Base-by-base conservation (phyloP, 331 rosid genomes). In the Pyracantha coccinea region DNA sequence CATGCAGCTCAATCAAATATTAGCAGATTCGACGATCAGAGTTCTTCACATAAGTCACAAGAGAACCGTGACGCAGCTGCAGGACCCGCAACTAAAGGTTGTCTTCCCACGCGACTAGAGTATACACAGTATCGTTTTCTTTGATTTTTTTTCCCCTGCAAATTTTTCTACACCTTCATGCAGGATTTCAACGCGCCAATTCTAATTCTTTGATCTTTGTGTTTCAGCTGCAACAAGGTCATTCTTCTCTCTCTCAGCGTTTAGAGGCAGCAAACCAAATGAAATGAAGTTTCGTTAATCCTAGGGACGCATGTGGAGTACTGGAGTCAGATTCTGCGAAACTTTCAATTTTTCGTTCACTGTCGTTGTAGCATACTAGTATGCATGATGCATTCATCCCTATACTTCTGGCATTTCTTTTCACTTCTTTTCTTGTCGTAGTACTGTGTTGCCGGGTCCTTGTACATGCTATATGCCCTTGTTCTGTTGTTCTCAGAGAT, bases 161-260 rank as follows among this genome's bases (percentile, higher is more conserved):
- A 50, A 50, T 9, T 38, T 38, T 38, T 38, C 44, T 38, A 38
- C 44, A 38, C 44, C 44, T 38, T 1, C 44, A 38, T 38, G 1
- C 13, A 38, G 44, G 2, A 38, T 38, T 38, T 38, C 13, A 38
- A 9, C 44, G 4, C 44, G 44, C 44, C 44, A 38, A 38, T 38
- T 38, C 44, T 9, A 38, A 9, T 38, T 38, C 44, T n/a, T n/a
- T n/a, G n/a, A n/a, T n/a, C n/a, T 81, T 79, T 82, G 63, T 80
- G 83, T 88, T 84, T 74, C 92, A 90, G 44, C 44, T 38, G 99
- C 85, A 58, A 76, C 96, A 77, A 92, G 96, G 82, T 91, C 98
- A 78, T 94, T 94, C 96, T 94, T 94, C 87, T 94, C 99, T 69
- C 97, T 94, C 83, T 92, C 99, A 50, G 99, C 99, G 12, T 94